These are phyloP conservation scores for Colletotrichum salicis DNA, from an alignment of 2,329 filamentous ascomycete genomes.

Conservation along the genomic window DNA sequence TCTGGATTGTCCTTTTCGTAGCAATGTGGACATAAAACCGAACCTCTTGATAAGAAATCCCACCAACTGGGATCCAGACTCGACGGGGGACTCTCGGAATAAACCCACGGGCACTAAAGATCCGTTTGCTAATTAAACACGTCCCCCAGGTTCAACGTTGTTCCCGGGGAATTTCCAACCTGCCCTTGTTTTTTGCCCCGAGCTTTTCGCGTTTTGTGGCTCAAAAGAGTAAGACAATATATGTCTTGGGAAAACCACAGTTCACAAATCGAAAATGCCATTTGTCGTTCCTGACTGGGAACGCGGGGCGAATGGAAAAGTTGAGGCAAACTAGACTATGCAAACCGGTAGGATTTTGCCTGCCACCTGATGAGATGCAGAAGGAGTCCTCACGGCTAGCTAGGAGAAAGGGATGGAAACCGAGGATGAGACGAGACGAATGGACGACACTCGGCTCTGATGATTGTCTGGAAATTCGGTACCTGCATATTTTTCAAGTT, in stretches of 20 bases:
- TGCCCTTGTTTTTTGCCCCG: neutral
- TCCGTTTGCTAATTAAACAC: neutral
- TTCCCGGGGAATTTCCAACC: neutral
- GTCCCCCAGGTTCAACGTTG: constrained; percentile 2
- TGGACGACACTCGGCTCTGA: neutral
- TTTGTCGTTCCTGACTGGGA: no score
- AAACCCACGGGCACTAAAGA: neutral
- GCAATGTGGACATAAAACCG: neutral
- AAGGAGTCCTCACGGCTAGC: neutral
- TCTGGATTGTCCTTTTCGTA: neutral
- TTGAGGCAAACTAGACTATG: no score
- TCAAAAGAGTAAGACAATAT: no score
- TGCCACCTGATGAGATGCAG: neutral
- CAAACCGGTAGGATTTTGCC: no score
- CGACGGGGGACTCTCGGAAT: neutral
- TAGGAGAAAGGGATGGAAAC: neutral
- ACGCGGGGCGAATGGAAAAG: no score
- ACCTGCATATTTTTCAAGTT: neutral
- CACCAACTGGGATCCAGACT: neutral
- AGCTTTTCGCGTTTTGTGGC: neutral
- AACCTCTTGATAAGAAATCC: no score
- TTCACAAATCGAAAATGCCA: no score
- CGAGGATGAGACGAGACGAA: neutral
- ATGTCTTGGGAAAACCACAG: no score
- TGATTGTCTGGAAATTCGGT: neutral